Base-by-base conservation (phyloP, 1,139 yeast species). In the Candida mesenterica region DNA sequence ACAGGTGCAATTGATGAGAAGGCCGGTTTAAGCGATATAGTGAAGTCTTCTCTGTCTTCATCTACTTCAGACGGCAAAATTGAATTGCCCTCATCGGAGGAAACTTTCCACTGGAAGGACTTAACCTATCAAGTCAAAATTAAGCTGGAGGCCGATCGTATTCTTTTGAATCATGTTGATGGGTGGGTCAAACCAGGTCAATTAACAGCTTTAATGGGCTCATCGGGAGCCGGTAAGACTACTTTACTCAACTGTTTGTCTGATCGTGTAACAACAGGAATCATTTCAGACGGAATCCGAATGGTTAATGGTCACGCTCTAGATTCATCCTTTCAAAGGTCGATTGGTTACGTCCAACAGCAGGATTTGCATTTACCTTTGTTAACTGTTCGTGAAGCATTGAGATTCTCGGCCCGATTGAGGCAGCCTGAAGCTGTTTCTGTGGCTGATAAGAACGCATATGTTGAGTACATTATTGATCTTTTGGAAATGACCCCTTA, bases 141-240 rank as follows among this genome's bases (percentile, higher is more conserved):
- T 50, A 82, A 84, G 54, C 56, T 61, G 15, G 86, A 76, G 49
- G 22, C 8, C 9, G 68, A 75, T n/a, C 70, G 88, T 49, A 72
- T 80, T 28, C 73, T 85, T 48, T 68, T 85, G 53, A 70, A 75
- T 49, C 75, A 76, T 43, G 86, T 85, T 37, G 89, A 83, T 55
- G 95, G 95, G 34, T 85, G 65, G 64, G 63, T 61, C 22, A 57
- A 58, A 41, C 67, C 67, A 1, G 67, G 67, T 31, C 61, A 57
- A 38, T 49, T 51, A 41, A 54, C 47, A 51, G 59, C 50, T 40
- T 51, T 39, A 57, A 67, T 85, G 94, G 95, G 95, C 45, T 84
- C 90, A 14, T 82, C 94, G 15, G 95, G 95, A 62, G 94, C 94
- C 34, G 94, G 94, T 67, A 84, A 84, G 55, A 85, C 94, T 12